These are phyloP conservation scores for Claviceps maximensis DNA, from an alignment of 2,329 filamentous ascomycete genomes.

Conservation along the genomic window DNA sequence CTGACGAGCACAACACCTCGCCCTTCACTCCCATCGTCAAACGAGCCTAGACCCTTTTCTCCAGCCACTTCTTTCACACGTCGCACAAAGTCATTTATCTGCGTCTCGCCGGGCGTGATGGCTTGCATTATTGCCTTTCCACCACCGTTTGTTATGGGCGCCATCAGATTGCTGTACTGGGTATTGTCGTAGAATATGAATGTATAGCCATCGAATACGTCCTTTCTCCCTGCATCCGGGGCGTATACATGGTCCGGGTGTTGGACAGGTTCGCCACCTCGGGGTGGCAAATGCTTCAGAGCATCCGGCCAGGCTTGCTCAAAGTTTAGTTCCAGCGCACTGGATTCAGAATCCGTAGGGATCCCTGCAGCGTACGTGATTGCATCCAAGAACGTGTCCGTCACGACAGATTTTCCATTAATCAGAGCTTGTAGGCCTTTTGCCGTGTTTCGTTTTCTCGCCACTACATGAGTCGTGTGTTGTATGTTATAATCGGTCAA, in stretches of 20 bases:
- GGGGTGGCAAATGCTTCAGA: slow-evolving; percentile 55
- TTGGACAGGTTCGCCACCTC: slow-evolving; percentile 60
- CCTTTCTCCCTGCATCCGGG: slow-evolving; percentile 51
- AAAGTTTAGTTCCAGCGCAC: slow-evolving; percentile 66
- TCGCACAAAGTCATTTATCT: slow-evolving; percentile 60
- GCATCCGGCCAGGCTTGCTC: slow-evolving; percentile 66
- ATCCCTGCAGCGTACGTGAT: slow-evolving; percentile 46
- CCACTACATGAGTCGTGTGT: slow-evolving; percentile 75
- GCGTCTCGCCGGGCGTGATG: slow-evolving; percentile 48
- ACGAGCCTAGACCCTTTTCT: slow-evolving; percentile 54
- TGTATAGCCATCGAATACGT: slow-evolving; percentile 74
- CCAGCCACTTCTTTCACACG: slow-evolving; percentile 66
- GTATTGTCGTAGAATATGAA: slow-evolving; percentile 72
- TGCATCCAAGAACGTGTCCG: slow-evolving; percentile 58
- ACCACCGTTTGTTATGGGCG: slow-evolving; percentile 62
- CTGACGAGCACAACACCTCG: slow-evolving; percentile 69
- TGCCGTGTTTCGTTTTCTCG: slow-evolving; percentile 79
- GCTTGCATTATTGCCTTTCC: slow-evolving; percentile 67
- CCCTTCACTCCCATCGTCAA: slow-evolving; percentile 49
- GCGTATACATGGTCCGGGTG: slow-evolving; percentile 56
- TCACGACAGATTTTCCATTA: slow-evolving; percentile 66
- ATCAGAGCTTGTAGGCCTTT: slow-evolving; percentile 79
- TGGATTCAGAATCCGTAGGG: slow-evolving; percentile 34
- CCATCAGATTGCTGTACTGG: slow-evolving; percentile 64
- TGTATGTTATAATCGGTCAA: slow-evolving; percentile 55